Percentiles rank a stretch among this genome's conserved stretches.
These are phyloP conservation scores for Glycine tomentella DNA, from an alignment of 306 rosid species.

Conservation along the genomic window DNA sequence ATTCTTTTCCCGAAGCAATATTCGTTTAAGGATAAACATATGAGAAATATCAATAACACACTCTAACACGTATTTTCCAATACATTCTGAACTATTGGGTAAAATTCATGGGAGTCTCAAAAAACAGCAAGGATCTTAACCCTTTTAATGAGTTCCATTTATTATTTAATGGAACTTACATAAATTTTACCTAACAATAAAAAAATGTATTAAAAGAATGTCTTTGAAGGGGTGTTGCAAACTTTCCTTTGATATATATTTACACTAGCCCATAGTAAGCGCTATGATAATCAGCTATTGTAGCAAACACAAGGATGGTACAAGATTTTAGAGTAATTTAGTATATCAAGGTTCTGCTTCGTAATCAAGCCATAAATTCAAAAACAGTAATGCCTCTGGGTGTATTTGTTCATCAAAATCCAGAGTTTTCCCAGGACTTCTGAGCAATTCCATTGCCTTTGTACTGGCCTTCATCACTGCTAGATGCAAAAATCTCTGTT, in stretches of 20 bases:
- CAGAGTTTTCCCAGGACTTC: conserved; percentile 45
- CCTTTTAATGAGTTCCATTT: neutral
- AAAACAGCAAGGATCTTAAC: neutral
- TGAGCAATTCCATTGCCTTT: conserved; percentile 45
- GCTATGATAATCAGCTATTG: neutral
- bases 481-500: conserved; percentile 45
- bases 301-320: neutral
- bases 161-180: neutral
- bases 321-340: conserved; percentile 39
- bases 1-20: neutral
- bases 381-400: conserved; percentile 55
- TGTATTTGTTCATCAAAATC: conserved; percentile 52
- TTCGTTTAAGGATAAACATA: neutral
- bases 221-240: neutral
- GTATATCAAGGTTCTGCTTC: conserved; percentile 61
- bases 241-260: too few relatives aligned
- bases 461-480: conserved; percentile 39
- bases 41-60: neutral
- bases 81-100: neutral
- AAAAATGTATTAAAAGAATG: neutral
- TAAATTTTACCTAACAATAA: neutral
- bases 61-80: too few relatives aligned
- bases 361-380: conserved; percentile 67
- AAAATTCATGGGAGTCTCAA: neutral
- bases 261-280: neutral